Conservation (phyloP, 208 protist genomes). For the Acanthamoeba lenticulata region DNA sequence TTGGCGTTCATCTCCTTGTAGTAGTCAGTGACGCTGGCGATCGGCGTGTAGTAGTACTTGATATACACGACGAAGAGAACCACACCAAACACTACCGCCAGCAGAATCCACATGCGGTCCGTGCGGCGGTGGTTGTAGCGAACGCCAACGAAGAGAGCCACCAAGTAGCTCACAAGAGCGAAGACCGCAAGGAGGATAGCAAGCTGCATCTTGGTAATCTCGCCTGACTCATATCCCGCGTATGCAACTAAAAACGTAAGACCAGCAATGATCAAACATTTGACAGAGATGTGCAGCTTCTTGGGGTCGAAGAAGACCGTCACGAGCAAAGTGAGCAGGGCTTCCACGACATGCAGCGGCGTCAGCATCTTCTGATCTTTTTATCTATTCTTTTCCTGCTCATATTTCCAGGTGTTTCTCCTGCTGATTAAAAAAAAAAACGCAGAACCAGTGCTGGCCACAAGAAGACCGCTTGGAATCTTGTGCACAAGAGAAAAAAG, state of each 20-base stretch:
- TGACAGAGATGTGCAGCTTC: background rate
- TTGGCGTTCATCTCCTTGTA: conserved; percentile 57
- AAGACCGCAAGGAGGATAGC: background rate
- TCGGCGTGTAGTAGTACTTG: conserved; percentile 15
- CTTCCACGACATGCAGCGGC: background rate
- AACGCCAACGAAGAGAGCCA: background rate
- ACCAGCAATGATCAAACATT: conserved; percentile 18
- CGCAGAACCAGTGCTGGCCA: background rate
- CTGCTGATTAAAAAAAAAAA: background rate
- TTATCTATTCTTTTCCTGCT: background rate
- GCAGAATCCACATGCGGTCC: conserved; percentile 45
- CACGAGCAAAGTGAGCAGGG: background rate
- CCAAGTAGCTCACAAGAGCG: background rate
- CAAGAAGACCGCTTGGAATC: too few species aligned
- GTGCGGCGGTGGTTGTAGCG: background rate
- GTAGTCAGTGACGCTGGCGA: conserved; percentile 45
- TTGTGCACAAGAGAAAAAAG: too few species aligned
- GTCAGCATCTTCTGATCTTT: background rate
- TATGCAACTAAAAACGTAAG: conserved; percentile 27
- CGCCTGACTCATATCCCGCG: background rate
- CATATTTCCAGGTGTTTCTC: background rate
- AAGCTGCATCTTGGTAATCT: background rate
- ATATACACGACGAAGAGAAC: background rate
- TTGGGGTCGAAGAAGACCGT: conserved; percentile 43
- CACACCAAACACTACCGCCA: background rate